Conservation (phyloP, 1,139 yeast genomes). For the Yamadazyma songkhlaensis region DNA sequence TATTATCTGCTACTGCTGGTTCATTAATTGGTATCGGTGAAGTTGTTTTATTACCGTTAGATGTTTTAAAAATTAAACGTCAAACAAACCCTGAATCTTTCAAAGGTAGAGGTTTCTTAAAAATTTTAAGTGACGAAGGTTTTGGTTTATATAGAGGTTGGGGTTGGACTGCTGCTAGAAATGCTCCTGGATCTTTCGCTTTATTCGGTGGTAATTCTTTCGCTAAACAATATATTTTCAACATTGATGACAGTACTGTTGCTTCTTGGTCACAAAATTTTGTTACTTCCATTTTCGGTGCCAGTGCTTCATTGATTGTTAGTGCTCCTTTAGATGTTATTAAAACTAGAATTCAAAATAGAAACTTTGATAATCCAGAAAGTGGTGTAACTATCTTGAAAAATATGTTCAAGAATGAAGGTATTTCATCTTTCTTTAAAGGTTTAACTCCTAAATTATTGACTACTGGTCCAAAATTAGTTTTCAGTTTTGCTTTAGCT, state of each 20-base stretch:
- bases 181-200: slow-evolving; percentile 98
- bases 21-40: slow-evolving; percentile 97
- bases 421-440: slow-evolving; percentile 87
- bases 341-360: slow-evolving; percentile 97
- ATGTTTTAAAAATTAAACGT: slow-evolving; percentile 94
- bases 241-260: slow-evolving; percentile 76
- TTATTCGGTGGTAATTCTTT: slow-evolving; percentile 98
- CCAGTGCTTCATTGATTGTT: slow-evolving; percentile 93
- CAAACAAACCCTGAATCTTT: slow-evolving; percentile 99
- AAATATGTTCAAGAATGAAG: slow-evolving; percentile 91
- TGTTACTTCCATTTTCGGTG: slow-evolving; percentile 95
- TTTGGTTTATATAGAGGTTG: slow-evolving; percentile 93
- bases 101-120: slow-evolving; percentile 93
- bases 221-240: slow-evolving; percentile 93
- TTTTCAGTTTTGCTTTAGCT: slow-evolving; percentile 93
- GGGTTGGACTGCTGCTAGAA: slow-evolving; percentile 99
- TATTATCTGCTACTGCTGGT: slow-evolving; percentile 97
- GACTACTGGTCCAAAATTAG: slow-evolving; percentile 98
- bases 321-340: slow-evolving; percentile 98
- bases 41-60: slow-evolving; percentile 90
- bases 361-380: slow-evolving; percentile 93
- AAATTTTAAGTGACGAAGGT: slow-evolving; percentile 87
- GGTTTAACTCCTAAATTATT: slow-evolving; percentile 94
- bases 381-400: slow-evolving; percentile 88
- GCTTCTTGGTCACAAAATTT: slow-evolving; percentile 97